These are phyloP conservation scores for Exophiala spinifera DNA, from an alignment of 2,329 filamentous ascomycete species.

Conservation along the genomic window DNA sequence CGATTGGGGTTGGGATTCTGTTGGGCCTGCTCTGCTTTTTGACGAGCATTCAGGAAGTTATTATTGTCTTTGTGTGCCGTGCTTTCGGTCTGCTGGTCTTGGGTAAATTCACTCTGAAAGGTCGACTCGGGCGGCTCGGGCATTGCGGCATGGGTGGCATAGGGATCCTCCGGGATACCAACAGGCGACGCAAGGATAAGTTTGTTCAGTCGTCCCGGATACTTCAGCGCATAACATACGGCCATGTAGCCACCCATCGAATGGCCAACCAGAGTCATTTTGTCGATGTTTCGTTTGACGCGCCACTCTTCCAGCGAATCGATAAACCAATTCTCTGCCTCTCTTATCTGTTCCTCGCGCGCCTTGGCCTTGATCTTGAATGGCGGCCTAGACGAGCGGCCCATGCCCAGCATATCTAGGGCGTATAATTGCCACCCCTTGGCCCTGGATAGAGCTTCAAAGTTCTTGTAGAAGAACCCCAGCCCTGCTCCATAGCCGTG, in stretches of 20 bases:
- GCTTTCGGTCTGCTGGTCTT: conserved; percentile 61
- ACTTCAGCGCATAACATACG: conserved; percentile 92
- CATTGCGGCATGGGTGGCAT: conserved; percentile 76
- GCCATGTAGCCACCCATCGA: conserved; percentile 93
- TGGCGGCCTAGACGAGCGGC: conserved; percentile 75
- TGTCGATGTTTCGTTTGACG: conserved; percentile 79
- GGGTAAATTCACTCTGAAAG: conserved; percentile 72
- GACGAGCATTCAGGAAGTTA: conserved; percentile 52
- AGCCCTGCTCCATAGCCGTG: conserved; percentile 95
- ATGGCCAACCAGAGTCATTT: conserved; percentile 90
- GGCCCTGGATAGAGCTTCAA: conserved; percentile 76
- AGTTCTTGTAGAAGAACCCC: conserved; percentile 98
- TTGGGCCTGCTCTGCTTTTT: conserved; percentile 37
- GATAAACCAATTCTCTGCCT: conserved; percentile 94
- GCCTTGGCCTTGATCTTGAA: conserved; percentile 86
- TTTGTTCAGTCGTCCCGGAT: conserved; percentile 91
- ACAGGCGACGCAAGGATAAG: conserved; percentile 92
- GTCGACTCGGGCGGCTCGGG: conserved; percentile 73
- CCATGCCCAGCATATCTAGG: conserved; percentile 94
- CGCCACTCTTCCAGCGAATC: conserved; percentile 97
- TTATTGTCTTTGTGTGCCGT: conserved; percentile 45
- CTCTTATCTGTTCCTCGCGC: conserved; percentile 72
- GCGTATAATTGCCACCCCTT: conserved; percentile 87
- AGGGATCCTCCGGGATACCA: conserved; percentile 90
- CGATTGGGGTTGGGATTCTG: conserved; percentile 20